Conservation (phyloP, 1,284 basidiomycete genomes). For the Ceratobasidium sp. region DNA sequence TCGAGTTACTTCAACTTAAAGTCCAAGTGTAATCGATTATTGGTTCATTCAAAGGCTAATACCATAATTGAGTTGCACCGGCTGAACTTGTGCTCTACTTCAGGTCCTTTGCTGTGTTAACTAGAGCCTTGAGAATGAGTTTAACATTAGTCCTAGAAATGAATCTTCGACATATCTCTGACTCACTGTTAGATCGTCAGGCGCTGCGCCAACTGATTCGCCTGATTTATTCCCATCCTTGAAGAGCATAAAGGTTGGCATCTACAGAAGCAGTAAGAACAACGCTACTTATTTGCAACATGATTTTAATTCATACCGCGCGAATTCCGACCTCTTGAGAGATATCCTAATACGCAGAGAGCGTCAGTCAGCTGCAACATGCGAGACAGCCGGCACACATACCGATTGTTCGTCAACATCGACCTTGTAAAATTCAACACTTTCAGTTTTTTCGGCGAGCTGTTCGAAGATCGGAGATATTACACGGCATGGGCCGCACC, state of each 20-base stretch:
- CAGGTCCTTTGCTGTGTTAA: too few relatives aligned
- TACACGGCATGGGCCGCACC: constrained; percentile 33
- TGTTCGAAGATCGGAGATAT: constrained; percentile 19
- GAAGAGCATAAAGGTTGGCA: constrained; percentile 22
- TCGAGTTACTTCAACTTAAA: too few relatives aligned
- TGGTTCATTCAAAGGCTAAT: too few relatives aligned
- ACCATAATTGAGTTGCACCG: too few relatives aligned
- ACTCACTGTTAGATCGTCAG: background rate
- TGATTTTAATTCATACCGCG: constrained; percentile 4
- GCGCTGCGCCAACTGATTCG: background rate
- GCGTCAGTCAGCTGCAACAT: background rate
- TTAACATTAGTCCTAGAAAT: too few relatives aligned
- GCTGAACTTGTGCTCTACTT: too few relatives aligned
- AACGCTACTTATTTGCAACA: too few relatives aligned
- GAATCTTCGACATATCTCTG: background rate
- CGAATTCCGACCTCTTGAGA: constrained; percentile 22
- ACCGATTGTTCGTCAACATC: constrained; percentile 7
- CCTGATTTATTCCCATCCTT: constrained; percentile 1
- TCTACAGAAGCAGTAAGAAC: background rate
- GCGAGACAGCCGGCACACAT: background rate
- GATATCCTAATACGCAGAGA: background rate
- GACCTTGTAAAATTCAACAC: constrained; percentile 28
- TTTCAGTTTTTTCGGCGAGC: background rate
- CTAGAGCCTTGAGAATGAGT: too few relatives aligned
- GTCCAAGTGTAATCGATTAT: too few relatives aligned